Evolutionary conservation across 352 stramenopile genomes (phyloP).

Genomic region (Phytopythium sindhum): DNA sequence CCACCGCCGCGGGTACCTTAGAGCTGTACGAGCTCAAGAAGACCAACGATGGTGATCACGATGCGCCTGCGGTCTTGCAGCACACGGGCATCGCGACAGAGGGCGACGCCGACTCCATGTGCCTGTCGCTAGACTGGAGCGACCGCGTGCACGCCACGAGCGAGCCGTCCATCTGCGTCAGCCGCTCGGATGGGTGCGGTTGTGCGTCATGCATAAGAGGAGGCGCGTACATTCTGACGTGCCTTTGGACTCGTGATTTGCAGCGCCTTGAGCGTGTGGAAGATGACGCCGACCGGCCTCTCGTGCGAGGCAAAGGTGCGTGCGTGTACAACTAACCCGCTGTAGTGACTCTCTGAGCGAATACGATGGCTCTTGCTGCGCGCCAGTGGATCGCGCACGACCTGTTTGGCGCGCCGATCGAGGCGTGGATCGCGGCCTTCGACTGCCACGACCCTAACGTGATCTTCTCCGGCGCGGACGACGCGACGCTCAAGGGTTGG

Average conservation of each 20-base stretch:
- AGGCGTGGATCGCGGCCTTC: constrained; percentile 83
- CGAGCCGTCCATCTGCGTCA: constrained; percentile 70
- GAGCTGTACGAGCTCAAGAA: constrained; percentile 54
- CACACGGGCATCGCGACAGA: constrained; percentile 37
- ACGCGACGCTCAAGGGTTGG: constrained; percentile 77
- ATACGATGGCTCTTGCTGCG: neutral
- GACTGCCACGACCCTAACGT: constrained; percentile 74
- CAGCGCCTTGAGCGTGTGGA: constrained; percentile 61
- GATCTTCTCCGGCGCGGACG: constrained; percentile 78
- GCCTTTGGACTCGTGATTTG: neutral
- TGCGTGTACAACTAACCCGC: neutral
- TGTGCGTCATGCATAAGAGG: constrained; percentile 3
- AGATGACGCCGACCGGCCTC: constrained; percentile 29
- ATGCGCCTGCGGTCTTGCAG: constrained; percentile 12
- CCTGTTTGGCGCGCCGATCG: constrained; percentile 73
- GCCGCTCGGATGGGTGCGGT: constrained; percentile 72
- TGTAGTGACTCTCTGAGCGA: neutral
- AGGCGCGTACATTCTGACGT: constrained; percentile 3
- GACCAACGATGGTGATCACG: neutral
- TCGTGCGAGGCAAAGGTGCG: constrained; percentile 38
- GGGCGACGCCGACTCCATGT: constrained; percentile 51
- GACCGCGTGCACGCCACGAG: constrained; percentile 48
- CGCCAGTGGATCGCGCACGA: constrained; percentile 69
- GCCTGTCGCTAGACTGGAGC: constrained; percentile 83
- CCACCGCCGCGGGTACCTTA: constrained; percentile 58